Evolutionary conservation across 148 eudicot species (phyloP), one percentile per base, ranked within the genome.

Genomic region (Chenopodium berlandieri): DNA sequence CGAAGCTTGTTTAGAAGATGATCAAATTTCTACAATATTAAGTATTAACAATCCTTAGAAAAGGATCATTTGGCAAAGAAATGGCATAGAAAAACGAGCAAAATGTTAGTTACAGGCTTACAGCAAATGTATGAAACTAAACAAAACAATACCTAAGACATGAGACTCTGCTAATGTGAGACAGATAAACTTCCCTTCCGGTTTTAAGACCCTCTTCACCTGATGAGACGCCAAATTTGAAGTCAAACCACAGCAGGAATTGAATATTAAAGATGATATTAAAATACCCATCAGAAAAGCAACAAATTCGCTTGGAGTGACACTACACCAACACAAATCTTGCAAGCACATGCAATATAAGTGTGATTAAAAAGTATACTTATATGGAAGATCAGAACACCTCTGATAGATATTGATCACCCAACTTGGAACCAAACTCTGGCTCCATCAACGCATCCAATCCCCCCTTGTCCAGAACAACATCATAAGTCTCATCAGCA

Each of bases 371-470:
- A 76, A 6, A 54, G 6, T 72, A 67, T 40, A 75, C 75, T 68
- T 63, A 72, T 80, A 67, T 44, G 58, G 63, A 71, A 81, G 79
- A 81, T 76, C 80, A 83, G 27, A 78, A 73, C 89, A 95, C 99
- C 99, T 96, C 98, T 23, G 94, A 92, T 68, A 96, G 81, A 86
- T 96, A 96, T 79, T 87, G 89, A 85, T 73, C 88, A 23, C 99
- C 99, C 54, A 96, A 86, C 80, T 85, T 88, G 8, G 94, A 62
- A 25, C 99, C 99, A 74, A 86, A 87, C 85, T 90, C 90, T 44
- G 99, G 98, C 89, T 96, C 99, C 99, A 96, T 96, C 83, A 96
- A 83, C 40, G 99, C 98, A 89, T 96, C 99, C 87, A 96, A 86
- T 47, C 99, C 98, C 63, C 99, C 99, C 68, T 96, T 96, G 67